A percentile compares a stretch with the other conserved stretches of the same genome.
phyloP scores from a whole-genome alignment of 192 early-diverging fungal genomes.

The Lunasporangiospora selenospora region DNA sequence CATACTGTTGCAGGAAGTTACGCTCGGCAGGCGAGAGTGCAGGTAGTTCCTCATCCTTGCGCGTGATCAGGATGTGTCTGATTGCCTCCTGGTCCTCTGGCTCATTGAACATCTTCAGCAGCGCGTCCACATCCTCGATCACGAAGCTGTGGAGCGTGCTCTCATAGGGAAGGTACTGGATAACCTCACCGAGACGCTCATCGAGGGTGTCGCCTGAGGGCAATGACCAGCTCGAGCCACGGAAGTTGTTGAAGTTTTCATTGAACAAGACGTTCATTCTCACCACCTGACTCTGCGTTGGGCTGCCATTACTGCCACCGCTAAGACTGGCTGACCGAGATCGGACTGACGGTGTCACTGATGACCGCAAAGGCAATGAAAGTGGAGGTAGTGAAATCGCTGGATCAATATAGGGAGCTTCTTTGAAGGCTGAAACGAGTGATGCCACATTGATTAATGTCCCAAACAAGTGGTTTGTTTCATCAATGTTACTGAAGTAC shows the following conservation, averaged over 20 bases:
- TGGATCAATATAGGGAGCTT: neutral
- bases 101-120: conserved; percentile 6
- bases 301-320: neutral
- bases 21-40: conserved; percentile 9
- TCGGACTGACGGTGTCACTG: neutral
- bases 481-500: conserved; percentile 5
- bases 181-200: conserved; percentile 10
- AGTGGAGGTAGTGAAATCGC: conserved; percentile 1
- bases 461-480: conserved; percentile 5
- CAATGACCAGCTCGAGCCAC: conserved; percentile 2
- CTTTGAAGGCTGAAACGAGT: conserved; percentile 10
- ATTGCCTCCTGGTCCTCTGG: conserved; percentile 6
- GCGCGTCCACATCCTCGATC: conserved; percentile 3
- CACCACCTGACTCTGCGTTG: conserved; percentile 3
- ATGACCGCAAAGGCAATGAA: neutral
- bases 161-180: conserved; percentile 8
- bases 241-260: conserved; percentile 3
- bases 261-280: conserved; percentile 4
- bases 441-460: conserved; percentile 1
- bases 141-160: conserved; percentile 5
- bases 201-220: conserved; percentile 5
- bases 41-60: conserved; percentile 13
- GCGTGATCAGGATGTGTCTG: conserved; percentile 7
- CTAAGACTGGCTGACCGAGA: neutral
- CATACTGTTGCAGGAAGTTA: conserved; percentile 10